phyloP scores from a whole-genome alignment of 345 rosid species.

The Clausena lansium region DNA sequence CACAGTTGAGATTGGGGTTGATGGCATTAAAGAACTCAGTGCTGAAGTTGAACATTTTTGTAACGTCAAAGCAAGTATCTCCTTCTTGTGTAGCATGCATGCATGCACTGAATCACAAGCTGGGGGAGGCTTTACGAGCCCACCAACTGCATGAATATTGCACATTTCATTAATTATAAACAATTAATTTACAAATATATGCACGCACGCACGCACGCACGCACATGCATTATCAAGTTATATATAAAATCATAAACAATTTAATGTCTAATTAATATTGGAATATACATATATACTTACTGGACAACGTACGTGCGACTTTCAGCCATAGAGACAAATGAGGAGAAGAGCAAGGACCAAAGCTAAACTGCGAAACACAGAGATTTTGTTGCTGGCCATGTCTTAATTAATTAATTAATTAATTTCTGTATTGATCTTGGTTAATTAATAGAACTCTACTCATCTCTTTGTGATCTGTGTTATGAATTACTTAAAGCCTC shows the following conservation, averaged over 20 bases:
- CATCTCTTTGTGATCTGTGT: neutral
- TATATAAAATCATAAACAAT: neutral
- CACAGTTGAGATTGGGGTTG: conserved; percentile 39
- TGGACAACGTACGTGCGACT: neutral
- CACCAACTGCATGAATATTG: neutral
- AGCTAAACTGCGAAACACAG: conserved; percentile 1
- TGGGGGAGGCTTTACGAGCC: neutral
- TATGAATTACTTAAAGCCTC: neutral
- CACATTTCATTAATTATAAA: neutral
- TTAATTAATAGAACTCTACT: neutral
- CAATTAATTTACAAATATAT: neutral
- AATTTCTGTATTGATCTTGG: neutral
- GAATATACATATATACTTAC: neutral
- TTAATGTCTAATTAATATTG: neutral
- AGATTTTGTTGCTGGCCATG: conserved; percentile 15
- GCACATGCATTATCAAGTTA: neutral
- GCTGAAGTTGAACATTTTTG: neutral
- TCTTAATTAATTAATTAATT: neutral
- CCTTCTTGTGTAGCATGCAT: conserved; percentile 7
- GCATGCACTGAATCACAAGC: conserved; percentile 16
- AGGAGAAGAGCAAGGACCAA: conserved; percentile 18
- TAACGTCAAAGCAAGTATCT: conserved; percentile 15
- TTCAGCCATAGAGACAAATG: conserved; percentile 15
- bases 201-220: neutral
- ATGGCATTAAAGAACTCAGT: neutral